Conservation (phyloP, 1,284 basidiomycete species). For the Leccinum brunneo-olivaceum region DNA sequence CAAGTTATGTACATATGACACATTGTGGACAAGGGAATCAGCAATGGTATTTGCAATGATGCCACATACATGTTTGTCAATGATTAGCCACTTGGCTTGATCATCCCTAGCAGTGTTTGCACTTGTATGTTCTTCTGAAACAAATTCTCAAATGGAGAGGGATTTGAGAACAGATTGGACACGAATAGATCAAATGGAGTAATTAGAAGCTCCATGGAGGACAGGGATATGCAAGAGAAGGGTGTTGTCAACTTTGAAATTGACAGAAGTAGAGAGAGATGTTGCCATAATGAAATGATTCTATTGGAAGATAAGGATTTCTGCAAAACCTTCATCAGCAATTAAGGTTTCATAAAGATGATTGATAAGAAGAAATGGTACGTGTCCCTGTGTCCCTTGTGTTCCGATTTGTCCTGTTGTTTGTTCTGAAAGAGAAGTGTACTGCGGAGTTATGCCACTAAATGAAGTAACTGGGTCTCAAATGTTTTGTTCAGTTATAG, state of each 20-base stretch:
- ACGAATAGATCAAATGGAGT: not conserved
- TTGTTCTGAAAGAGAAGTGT: too few species aligned
- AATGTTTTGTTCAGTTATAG: too few species aligned
- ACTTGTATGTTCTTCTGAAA: not conserved
- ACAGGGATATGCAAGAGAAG: not conserved
- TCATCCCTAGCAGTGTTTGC: too few species aligned
- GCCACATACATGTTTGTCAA: not conserved
- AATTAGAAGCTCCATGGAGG: not conserved
- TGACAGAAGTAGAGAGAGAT: not conserved
- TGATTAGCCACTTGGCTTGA: not conserved
- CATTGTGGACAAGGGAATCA: not conserved
- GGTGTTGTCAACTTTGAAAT: not conserved
- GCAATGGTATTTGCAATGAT: not conserved
- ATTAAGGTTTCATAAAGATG: too few species aligned
- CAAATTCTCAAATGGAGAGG: not conserved
- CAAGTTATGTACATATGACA: not conserved
- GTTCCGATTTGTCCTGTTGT: too few species aligned
- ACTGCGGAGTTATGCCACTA: too few species aligned
- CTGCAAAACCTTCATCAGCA: too few species aligned
- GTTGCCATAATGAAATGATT: too few species aligned
- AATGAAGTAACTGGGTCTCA: too few species aligned
- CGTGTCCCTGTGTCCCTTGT: too few species aligned
- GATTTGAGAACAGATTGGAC: not conserved
- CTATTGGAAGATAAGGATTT: too few species aligned
- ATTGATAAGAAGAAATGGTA: too few species aligned